Evolutionary conservation across 2,329 filamentous ascomycete species (phyloP), one percentile per base, ranked within the genome.

Genomic region (Dactylonectria macrodidyma): DNA sequence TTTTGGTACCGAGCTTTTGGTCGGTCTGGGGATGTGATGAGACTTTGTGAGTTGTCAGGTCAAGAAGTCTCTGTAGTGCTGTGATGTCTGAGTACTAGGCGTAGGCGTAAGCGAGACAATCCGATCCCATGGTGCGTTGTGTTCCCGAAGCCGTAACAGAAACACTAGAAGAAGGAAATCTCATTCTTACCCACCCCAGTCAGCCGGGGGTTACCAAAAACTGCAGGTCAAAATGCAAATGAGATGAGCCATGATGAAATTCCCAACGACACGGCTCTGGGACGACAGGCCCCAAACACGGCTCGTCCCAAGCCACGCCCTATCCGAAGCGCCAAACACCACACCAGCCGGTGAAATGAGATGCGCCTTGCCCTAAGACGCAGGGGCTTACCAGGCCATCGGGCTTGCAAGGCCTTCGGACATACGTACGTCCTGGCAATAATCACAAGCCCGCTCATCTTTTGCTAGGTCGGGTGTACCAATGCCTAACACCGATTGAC

Each of bases 211-310:
- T 30, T 30, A 30, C 26, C 26, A 30, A 30, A 12, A 24, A 54
- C 34, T 54, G 10, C 51, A 54, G 51, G 36, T 54, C 51, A n/a
- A 38, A 36, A 19, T 34, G 51, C 51, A 54, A 44, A 44, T 44
- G 41, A 5, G n/a, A 16, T 19, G 11, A 6, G 8, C 36, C 34
- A 55, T 30, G 26, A 30, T 30, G 11, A 38, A 22, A 46, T 19
- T 58, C 55, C 55, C 55, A 47, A 26, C 16, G 55, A 58, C 55
- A 47, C 36, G 55, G 55, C 41, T 46, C 55, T 41, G 55, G 55
- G 51, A 36, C 19, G 19, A 9, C 26, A 30, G 19, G 46, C n/a
- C 51, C 33, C 33, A n/a, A 33, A 33, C 9, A 12, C 33, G 30
- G 2, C 12, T 19, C n/a, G 30, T 11, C 51, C 51, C 51, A 33